Base-by-base conservation (phyloP, 2,329 filamentous ascomycete genomes). In the Cordyceps cateniannulata region DNA sequence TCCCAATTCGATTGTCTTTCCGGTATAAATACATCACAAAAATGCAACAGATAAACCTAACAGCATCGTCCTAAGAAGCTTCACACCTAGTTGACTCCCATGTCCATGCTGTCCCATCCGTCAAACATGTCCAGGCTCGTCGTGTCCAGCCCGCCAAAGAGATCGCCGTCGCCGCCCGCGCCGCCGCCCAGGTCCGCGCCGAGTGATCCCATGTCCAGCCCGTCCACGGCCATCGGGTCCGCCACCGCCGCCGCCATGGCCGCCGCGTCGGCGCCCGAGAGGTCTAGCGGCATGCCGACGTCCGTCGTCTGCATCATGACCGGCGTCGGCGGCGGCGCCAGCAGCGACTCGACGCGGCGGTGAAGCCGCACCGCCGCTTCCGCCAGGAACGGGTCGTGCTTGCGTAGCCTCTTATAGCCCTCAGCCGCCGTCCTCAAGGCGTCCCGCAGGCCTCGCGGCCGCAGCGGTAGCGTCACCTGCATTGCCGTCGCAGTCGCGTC, bases 341-440 rank as follows among this genome's bases (percentile, higher is more conserved):
- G 80, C 68, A 88, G 86, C n/a, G 81, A 79, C 71, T 90, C 86
- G 12, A 90, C 85, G 2, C 80, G 78, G 27, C 86, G 78, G 69
- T 87, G 77, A 8, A 89, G 78, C 8, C 86, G 83, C 10, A 88
- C 82, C 16, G 85, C 74, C 9, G 81, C 81, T 70, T 89, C 86
- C 1, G 85, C 85, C 49, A 83, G 74, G 20, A 76, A 72, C 1
- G 78, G 75, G 62, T 88, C 85, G n/a, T 75, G 75, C 66, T 81
- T 80, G 42, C 85, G 80, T 0, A 85, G 75, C 62, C 75, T 77
- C 62, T 80, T 80, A 61, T 82, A 87, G 48, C 82, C 79, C 63
- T 85, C 82, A 0, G 83, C 82, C 62, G 84, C 80, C 56, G 76
- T 72, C 65, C 81, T 81, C 40, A 91, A 77, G 40, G 83, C 80